Evolutionary conservation across 1,284 basidiomycete genomes (phyloP).

Genomic region (Sphaerobolus stellatus): DNA sequence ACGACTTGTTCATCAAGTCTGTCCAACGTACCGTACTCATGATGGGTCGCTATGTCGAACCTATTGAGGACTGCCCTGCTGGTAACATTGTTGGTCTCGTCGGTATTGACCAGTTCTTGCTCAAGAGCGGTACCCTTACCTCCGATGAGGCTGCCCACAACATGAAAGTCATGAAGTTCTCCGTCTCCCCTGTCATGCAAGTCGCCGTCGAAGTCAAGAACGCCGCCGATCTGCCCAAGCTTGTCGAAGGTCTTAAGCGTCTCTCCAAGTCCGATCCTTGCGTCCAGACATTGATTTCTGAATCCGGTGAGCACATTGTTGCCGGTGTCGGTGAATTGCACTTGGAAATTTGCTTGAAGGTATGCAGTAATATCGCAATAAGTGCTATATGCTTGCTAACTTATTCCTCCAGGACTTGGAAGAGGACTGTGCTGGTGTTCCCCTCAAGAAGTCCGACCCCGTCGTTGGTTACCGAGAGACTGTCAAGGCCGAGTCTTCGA

Average conservation of each 20-base stretch:
- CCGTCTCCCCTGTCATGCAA: constrained; percentile 98
- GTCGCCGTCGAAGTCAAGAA: constrained; percentile 99
- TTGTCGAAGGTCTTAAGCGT: constrained; percentile 99
- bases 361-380: constrained; percentile 27
- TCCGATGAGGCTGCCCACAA: constrained; percentile 99
- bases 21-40: constrained; percentile 99
- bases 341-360: constrained; percentile 99
- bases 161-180: constrained; percentile 99
- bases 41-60: constrained; percentile 99
- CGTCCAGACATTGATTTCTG: constrained; percentile 93
- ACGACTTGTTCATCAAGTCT: constrained; percentile 97
- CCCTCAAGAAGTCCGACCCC: constrained; percentile 98
- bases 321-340: constrained; percentile 99
- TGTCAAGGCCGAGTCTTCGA: constrained; percentile 93
- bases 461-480: constrained; percentile 99
- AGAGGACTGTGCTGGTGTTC: constrained; percentile 99
- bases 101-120: constrained; percentile 99
- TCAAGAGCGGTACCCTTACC: constrained; percentile 98
- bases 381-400: constrained; percentile 1
- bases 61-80: constrained; percentile 98
- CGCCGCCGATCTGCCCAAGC: constrained; percentile 97
- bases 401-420: constrained; percentile 78
- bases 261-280: constrained; percentile 99
- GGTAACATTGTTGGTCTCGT: constrained; percentile 99
- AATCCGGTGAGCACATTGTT: constrained; percentile 97